These are phyloP conservation scores for Vitis riparia DNA, from an alignment of 164 flowering plant species.

Conservation along the genomic window DNA sequence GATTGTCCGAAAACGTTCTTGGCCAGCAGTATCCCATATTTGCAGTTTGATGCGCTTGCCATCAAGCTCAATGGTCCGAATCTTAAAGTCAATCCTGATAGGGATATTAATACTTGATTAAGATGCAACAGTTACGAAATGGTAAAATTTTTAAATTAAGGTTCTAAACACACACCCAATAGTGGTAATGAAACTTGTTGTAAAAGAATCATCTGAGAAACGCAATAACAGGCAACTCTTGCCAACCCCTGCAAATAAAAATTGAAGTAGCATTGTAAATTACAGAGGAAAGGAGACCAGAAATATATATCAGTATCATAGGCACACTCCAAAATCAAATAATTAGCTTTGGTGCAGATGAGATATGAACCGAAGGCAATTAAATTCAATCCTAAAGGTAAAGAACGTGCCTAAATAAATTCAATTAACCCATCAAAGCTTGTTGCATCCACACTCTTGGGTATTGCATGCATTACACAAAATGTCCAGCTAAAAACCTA, in stretches of 20 bases:
- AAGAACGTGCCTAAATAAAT: too few species aligned
- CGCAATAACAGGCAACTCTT: conserved; percentile 66
- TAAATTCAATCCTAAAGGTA: too few species aligned
- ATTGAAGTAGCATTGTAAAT: neutral
- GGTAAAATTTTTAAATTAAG: neutral
- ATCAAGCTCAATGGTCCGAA: conserved; percentile 59
- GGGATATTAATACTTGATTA: conserved; percentile 18
- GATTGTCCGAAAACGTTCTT: conserved; percentile 61
- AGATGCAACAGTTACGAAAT: neutral
- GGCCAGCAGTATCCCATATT: conserved; percentile 73
- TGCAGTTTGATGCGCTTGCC: conserved; percentile 66
- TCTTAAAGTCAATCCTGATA: conserved; percentile 58
- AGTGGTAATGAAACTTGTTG: conserved; percentile 63
- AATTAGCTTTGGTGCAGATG: too few species aligned
- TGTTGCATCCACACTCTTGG: too few species aligned
- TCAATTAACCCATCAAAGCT: too few species aligned
- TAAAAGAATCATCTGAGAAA: conserved; percentile 65
- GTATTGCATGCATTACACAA: too few species aligned
- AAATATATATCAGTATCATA: neutral
- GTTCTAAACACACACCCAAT: conserved; percentile 43
- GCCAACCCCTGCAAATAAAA: conserved; percentile 49
- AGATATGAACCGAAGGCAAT: too few species aligned
- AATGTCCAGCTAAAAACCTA: too few species aligned
- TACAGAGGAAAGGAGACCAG: neutral
- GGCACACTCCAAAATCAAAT: neutral